Percentiles rank a stretch among this genome's conserved stretches.
Evolutionary conservation across 1,284 basidiomycete genomes (phyloP).

Genomic region (Gymnopus androsaceus): DNA sequence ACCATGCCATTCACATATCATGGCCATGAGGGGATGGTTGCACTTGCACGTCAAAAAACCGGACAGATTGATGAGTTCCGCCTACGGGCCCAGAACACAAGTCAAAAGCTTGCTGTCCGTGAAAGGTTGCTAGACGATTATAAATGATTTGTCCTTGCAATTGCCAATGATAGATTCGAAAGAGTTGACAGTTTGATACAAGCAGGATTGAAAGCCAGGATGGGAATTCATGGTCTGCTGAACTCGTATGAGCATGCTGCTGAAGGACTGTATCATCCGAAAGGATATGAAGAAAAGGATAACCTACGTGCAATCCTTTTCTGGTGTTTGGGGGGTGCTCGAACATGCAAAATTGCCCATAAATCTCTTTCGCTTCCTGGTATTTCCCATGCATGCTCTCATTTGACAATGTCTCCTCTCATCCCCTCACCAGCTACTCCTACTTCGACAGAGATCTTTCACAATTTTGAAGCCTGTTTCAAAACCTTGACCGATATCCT

Average conservation of each 20-base stretch:
- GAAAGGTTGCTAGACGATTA: not conserved
- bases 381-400: slow-evolving; percentile 9
- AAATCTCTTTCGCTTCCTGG: slow-evolving; percentile 15
- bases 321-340: slow-evolving; percentile 17
- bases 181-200: not conserved
- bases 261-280: slow-evolving; percentile 10
- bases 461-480: slow-evolving; percentile 7
- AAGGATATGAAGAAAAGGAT: slow-evolving; percentile 12
- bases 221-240: not conserved
- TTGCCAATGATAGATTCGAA: not conserved
- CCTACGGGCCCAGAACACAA: not conserved
- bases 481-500: not conserved
- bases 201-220: not conserved
- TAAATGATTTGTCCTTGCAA: not conserved
- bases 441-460: slow-evolving; percentile 4
- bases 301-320: slow-evolving; percentile 9
- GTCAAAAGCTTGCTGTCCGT: not conserved
- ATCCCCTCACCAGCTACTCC: slow-evolving; percentile 10
- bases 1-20: not conserved
- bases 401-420: slow-evolving; percentile 14
- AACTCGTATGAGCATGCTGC: slow-evolving; percentile 10
- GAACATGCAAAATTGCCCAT: slow-evolving; percentile 15
- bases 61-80: not conserved
- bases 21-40: not conserved
- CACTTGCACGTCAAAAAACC: not conserved